Base-by-base conservation (phyloP, 495 filamentous ascomycete species). In the Aspergillus campestris region DNA sequence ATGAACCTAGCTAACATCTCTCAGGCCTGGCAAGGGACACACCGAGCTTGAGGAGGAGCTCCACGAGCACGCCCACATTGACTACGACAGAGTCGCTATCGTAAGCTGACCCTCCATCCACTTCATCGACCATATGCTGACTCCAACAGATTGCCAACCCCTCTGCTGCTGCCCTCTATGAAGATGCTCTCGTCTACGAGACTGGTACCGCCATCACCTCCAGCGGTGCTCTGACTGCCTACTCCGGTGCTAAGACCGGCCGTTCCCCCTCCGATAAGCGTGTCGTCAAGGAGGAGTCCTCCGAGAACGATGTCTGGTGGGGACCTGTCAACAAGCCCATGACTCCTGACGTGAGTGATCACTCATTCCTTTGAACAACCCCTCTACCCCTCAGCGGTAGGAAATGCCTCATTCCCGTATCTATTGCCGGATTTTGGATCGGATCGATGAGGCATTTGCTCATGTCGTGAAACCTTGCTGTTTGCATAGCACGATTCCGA, bases 321-420 rank as follows among this genome's bases (percentile, higher is more conserved):
- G 91, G 86, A 53, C 92, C 92, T 34, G 92, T 98, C 53, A 98
- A 98, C 77, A 96, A 95, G 81, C 86, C 92, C 44, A 98, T 98
- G 92, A 82, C 80, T 50, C 86, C 90, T 55, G 91, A 97, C 72
- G 92, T 98, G 81, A 82, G 90, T 78, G 37, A 24, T 44, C n/a
- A 36, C 10, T 30, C 14, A 15, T 45, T 27, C 30, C 31, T 34
- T 42, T n/a, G n/a, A n/a, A n/a, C n/a, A n/a, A n/a, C n/a, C n/a
- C n/a, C n/a, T n/a, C n/a, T n/a, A n/a, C n/a, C n/a, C n/a, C n/a
- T n/a, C n/a, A n/a, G n/a, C n/a, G n/a, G n/a, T n/a, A n/a, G n/a
- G 29, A 54, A 51, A 53, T 52, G 49, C 44, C 53, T 59, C 45
- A 50, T 38, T 38, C 18, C 18, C 18, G 4, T 4, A 24, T 24